Evolutionary conservation across 352 stramenopile species (phyloP).

Genomic region (Pythium rishiriense): DNA sequence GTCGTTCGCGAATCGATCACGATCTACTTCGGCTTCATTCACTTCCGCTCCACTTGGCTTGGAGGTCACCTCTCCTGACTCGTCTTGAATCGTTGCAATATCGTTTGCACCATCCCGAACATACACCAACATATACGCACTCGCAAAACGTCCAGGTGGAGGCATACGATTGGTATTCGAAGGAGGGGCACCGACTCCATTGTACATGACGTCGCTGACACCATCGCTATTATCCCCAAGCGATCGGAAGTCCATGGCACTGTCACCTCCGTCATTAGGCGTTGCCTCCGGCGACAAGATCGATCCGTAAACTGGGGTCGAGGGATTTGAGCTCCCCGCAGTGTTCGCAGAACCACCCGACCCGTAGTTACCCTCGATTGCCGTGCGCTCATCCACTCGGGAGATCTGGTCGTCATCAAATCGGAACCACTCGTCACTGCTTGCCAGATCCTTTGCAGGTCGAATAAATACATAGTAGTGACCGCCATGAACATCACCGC

Average conservation of each 20-base stretch:
- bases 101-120: slow-evolving; percentile 78
- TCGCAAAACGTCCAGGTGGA: slow-evolving; percentile 67
- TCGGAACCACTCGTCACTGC: slow-evolving; percentile 72
- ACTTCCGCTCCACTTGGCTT: neutral
- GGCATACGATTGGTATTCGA: slow-evolving; percentile 46
- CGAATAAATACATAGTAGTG: slow-evolving; percentile 92
- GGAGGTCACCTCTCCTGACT: neutral
- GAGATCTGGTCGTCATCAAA: slow-evolving; percentile 89
- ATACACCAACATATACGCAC: slow-evolving; percentile 90
- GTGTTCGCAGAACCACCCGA: slow-evolving; percentile 28
- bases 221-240: slow-evolving; percentile 29
- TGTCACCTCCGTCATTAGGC: slow-evolving; percentile 19
- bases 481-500: slow-evolving; percentile 81
- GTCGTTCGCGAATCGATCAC: slow-evolving; percentile 24
- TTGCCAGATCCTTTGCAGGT: slow-evolving; percentile 60
- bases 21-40: slow-evolving; percentile 1
- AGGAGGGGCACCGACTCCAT: neutral
- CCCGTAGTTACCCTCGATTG: slow-evolving; percentile 82
- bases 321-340: slow-evolving; percentile 23
- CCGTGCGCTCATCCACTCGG: slow-evolving; percentile 61
- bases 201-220: slow-evolving; percentile 11
- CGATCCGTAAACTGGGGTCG: slow-evolving; percentile 57
- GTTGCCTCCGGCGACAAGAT: slow-evolving; percentile 47
- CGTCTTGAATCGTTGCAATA: slow-evolving; percentile 51
- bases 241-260: slow-evolving; percentile 36